A percentile compares a stretch with the other conserved stretches of the same genome.
Evolutionary conservation across 1,284 basidiomycete genomes (phyloP).

Genomic region (Cutaneotrichosporon sp.): DNA sequence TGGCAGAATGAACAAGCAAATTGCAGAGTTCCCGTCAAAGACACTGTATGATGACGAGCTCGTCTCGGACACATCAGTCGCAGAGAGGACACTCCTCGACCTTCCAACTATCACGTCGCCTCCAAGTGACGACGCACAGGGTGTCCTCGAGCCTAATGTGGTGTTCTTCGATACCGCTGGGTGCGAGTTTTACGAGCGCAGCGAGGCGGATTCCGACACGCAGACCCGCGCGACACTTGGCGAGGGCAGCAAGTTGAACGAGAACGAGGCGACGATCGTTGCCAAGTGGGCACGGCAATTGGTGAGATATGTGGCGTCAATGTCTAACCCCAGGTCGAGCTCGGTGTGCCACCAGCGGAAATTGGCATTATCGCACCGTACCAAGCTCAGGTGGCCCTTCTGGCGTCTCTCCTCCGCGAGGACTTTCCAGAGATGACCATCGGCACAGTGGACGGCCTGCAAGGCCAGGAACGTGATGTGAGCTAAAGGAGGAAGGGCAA

Average conservation of each 20-base stretch:
- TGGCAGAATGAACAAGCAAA: constrained; percentile 74
- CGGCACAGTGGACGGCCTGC: constrained; percentile 87
- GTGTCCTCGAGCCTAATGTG: constrained; percentile 67
- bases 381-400: constrained; percentile 80
- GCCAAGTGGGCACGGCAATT: constrained; percentile 72
- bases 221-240: constrained; percentile 50
- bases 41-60: constrained; percentile 73
- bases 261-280: constrained; percentile 85
- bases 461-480: constrained; percentile 66
- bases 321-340: constrained; percentile 53
- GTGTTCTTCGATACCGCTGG: constrained; percentile 93
- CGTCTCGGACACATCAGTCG: constrained; percentile 65
- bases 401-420: constrained; percentile 66
- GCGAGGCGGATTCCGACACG: constrained; percentile 35
- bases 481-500: constrained; percentile 3
- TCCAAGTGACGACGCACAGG: constrained; percentile 58
- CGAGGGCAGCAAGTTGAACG: constrained; percentile 83
- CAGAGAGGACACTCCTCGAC: constrained; percentile 64
- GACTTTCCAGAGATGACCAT: constrained; percentile 73
- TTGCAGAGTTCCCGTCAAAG: constrained; percentile 79
- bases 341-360: constrained; percentile 65
- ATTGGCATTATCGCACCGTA: constrained; percentile 94
- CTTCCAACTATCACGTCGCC: constrained; percentile 55
- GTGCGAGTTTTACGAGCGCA: constrained; percentile 80
- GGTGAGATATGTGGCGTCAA: constrained; percentile 50